Conservation (phyloP, 495 filamentous ascomycete species). For the Hypoxylon intermedium region DNA sequence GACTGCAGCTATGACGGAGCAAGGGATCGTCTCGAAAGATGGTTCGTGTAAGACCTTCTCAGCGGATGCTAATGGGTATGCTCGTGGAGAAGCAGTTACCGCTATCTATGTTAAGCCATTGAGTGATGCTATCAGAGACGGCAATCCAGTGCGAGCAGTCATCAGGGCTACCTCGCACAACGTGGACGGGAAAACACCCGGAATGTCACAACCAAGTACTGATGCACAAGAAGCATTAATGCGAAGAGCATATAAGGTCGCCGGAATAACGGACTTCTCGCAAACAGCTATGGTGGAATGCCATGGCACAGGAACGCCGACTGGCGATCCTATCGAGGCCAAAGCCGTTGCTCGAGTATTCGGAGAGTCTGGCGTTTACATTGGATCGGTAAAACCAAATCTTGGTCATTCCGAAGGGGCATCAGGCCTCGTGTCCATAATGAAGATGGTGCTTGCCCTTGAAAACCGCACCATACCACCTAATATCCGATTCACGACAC, state of each 20-base stretch:
- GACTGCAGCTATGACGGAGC: constrained; percentile 40
- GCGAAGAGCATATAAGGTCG: constrained; percentile 47
- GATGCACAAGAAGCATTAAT: constrained; percentile 59
- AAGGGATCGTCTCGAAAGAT: constrained; percentile 42
- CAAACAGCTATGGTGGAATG: constrained; percentile 49
- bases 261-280: constrained; percentile 50
- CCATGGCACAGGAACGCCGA: constrained; percentile 46
- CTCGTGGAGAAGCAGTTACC: constrained; percentile 45
- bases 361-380: constrained; percentile 44
- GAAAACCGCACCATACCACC: constrained; percentile 51
- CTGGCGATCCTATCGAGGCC: constrained; percentile 50
- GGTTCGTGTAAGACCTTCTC: constrained; percentile 51
- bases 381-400: constrained; percentile 62
- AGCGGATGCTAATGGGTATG: constrained; percentile 49
- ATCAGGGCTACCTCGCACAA: constrained; percentile 57
- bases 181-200: constrained; percentile 48
- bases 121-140: constrained; percentile 54
- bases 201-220: constrained; percentile 54
- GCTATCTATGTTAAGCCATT: constrained; percentile 57
- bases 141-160: constrained; percentile 60
- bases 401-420: constrained; percentile 60
- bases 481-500: constrained; percentile 41
- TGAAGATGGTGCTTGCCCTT: constrained; percentile 58
- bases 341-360: constrained; percentile 44
- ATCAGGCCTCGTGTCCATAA: constrained; percentile 54